Percentiles rank a stretch among this genome's conserved stretches.
These are phyloP conservation scores for Centaurea solstitialis DNA, from an alignment of 129 eudicot genomes.

Conservation along the genomic window DNA sequence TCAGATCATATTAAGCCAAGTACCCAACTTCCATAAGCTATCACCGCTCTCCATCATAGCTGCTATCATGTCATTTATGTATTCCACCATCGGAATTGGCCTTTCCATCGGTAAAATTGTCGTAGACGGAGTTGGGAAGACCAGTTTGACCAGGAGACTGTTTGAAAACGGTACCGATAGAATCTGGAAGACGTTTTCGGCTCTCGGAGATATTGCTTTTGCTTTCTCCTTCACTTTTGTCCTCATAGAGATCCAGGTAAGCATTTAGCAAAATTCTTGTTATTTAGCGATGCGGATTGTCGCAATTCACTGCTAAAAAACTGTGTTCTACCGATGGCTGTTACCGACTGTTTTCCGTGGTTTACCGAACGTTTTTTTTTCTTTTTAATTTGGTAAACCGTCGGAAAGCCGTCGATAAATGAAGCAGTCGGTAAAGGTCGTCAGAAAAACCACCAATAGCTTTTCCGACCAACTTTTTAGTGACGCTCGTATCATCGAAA, in stretches of 20 bases:
- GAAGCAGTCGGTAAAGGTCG: no score
- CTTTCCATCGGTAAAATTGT: conserved; percentile 45
- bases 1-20: conserved; percentile 51
- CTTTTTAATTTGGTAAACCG: no score
- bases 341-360: no score
- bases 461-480: no score
- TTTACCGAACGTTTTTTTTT: no score
- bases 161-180: conserved; percentile 37
- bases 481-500: no score
- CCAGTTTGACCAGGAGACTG: conserved; percentile 31
- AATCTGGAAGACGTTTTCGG: conserved; percentile 52
- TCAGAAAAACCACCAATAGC: no score
- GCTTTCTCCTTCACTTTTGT: conserved; percentile 58
- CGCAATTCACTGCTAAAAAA: background rate
- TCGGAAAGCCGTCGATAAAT: no score
- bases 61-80: conserved; percentile 61
- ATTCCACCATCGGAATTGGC: conserved; percentile 55
- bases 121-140: background rate
- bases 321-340: no score
- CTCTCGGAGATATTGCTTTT: conserved; percentile 67
- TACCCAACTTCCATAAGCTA: conserved; percentile 55
- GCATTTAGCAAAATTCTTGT: background rate
- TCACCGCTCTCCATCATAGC: conserved; percentile 54
- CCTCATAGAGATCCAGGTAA: conserved; percentile 70
- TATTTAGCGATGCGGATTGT: background rate